These are phyloP conservation scores for Mortierella sp. DNA, from an alignment of 371 early-diverging fungal species.

Conservation along the genomic window DNA sequence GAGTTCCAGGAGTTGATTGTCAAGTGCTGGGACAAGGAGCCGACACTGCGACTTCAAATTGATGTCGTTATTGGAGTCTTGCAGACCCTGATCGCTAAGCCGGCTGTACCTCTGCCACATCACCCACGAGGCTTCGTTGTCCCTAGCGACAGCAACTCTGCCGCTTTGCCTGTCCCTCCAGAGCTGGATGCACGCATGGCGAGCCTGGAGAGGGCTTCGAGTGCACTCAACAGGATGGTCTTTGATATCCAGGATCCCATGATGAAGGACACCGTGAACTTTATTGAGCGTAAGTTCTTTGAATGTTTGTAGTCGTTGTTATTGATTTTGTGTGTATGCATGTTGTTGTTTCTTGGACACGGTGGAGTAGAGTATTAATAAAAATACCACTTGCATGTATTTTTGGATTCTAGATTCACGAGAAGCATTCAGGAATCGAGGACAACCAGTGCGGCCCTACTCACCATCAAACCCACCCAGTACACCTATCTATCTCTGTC, in stretches of 20 bases:
- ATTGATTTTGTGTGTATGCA: background rate
- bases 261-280: constrained; percentile 43
- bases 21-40: constrained; percentile 49
- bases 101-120: constrained; percentile 39
- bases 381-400: background rate
- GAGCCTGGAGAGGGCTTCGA: constrained; percentile 41
- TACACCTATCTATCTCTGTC: constrained; percentile 53
- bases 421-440: constrained; percentile 28
- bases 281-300: constrained; percentile 40
- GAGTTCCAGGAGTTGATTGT: constrained; percentile 40
- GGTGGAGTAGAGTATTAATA: background rate
- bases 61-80: constrained; percentile 49
- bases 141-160: constrained; percentile 37
- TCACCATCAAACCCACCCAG: constrained; percentile 42
- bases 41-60: constrained; percentile 39
- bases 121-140: constrained; percentile 39
- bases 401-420: constrained; percentile 26
- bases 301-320: background rate
- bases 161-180: constrained; percentile 49
- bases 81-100: constrained; percentile 49
- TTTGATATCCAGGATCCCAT: constrained; percentile 47
- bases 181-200: constrained; percentile 42
- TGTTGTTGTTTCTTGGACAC: background rate
- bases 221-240: constrained; percentile 46
- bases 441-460: constrained; percentile 21